Evolutionary conservation across 768 basidiomycete species (phyloP).

Genomic region (Kwoniella newhampshirensis): DNA sequence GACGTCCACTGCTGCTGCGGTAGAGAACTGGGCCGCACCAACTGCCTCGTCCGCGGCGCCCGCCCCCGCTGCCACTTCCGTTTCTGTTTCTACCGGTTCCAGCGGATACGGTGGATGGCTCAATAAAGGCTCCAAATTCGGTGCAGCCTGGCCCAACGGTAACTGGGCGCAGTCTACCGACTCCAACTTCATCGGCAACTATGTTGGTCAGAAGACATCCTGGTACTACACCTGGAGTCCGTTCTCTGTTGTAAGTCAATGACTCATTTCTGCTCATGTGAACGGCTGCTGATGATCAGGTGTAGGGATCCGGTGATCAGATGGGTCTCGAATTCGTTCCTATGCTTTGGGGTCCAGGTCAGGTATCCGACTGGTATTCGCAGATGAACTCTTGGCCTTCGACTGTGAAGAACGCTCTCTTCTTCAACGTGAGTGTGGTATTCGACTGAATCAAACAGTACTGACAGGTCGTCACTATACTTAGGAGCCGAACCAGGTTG

Average conservation of each 20-base stretch:
- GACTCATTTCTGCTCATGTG: not conserved
- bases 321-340: conserved; percentile 63
- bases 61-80: conserved; percentile 11
- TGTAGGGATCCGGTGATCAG: conserved; percentile 44
- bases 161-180: conserved; percentile 51
- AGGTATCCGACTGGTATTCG: conserved; percentile 51
- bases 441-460: not conserved
- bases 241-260: conserved; percentile 55
- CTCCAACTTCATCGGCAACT: conserved; percentile 58
- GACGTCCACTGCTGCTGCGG: conserved; percentile 14
- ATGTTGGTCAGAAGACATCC: conserved; percentile 57
- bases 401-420: conserved; percentile 57
- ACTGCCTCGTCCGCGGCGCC: conserved; percentile 13
- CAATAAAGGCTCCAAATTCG: conserved; percentile 58
- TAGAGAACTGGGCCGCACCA: conserved; percentile 6
- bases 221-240: conserved; percentile 70
- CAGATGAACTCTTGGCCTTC: conserved; percentile 58
- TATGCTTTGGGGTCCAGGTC: conserved; percentile 68
- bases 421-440: conserved; percentile 71
- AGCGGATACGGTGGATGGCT: conserved; percentile 25
- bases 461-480: conserved; percentile 4
- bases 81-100: conserved; percentile 12
- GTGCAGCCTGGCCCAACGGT: conserved; percentile 69
- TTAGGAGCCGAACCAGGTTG: conserved; percentile 65
- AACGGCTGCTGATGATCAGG: not conserved